These are phyloP conservation scores for Emmonsiellopsis sp. DNA, from an alignment of 2,329 filamentous ascomycete genomes.

Conservation along the genomic window DNA sequence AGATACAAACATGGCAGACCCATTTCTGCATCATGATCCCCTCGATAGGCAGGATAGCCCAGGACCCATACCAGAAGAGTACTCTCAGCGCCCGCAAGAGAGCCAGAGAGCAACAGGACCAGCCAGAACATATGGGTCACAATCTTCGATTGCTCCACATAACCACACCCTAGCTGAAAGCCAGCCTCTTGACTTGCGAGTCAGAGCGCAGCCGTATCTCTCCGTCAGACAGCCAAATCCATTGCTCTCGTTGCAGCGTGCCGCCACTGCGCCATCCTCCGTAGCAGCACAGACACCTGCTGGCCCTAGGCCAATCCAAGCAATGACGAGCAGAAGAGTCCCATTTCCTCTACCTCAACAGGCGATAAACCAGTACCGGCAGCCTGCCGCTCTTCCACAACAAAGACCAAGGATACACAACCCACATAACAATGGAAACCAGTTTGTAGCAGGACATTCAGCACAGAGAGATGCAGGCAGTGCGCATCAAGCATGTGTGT, in stretches of 20 bases:
- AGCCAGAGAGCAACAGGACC: constrained; percentile 10
- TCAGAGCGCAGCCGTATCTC: too few species aligned
- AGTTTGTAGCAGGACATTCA: not conserved
- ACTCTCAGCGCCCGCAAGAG: not conserved
- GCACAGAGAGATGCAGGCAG: not conserved
- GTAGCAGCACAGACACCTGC: too few species aligned
- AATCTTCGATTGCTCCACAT: too few species aligned
- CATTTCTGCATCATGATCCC: not conserved
- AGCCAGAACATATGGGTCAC: too few species aligned
- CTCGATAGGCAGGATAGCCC: not conserved
- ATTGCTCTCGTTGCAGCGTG: too few species aligned
- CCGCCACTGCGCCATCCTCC: too few species aligned
- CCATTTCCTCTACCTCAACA: not conserved
- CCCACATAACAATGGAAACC: not conserved
- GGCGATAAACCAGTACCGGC: not conserved
- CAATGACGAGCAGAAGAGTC: too few species aligned
- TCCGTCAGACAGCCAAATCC: too few species aligned
- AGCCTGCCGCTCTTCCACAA: not conserved
- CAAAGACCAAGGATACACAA: not conserved
- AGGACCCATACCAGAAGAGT: not conserved
- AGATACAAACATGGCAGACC: not conserved
- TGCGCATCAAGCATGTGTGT: not conserved
- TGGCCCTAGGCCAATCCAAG: too few species aligned
- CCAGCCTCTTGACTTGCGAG: too few species aligned
- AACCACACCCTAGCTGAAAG: too few species aligned